phyloP scores from a whole-genome alignment of 2,329 filamentous ascomycete genomes.

The Botryotinia globosa region DNA sequence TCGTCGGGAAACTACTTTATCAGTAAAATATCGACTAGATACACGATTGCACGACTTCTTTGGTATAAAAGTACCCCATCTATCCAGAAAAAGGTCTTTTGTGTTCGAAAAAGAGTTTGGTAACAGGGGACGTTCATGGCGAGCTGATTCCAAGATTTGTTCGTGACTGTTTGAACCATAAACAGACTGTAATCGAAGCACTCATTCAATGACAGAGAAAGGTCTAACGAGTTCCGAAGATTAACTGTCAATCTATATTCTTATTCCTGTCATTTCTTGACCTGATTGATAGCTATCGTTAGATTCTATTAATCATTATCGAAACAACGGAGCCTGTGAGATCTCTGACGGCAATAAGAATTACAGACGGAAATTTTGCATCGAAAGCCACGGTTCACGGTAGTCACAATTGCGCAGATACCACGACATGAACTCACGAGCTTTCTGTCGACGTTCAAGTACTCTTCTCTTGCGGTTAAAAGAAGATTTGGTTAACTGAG shows the following conservation, averaged over 20 bases:
- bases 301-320: no score
- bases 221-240: no score
- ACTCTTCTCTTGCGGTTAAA: no score
- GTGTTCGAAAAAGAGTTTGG: not conserved
- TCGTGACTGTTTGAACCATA: not conserved
- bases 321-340: not conserved
- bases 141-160: rapidly evolving
- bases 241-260: not conserved
- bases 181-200: no score
- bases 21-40: not conserved
- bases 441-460: no score
- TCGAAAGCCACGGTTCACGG: not conserved
- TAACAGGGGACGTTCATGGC: not conserved
- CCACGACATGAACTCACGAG: no score
- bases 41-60: rapidly evolving
- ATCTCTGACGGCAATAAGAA: not conserved
- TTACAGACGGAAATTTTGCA: not conserved
- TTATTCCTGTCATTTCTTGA: not conserved
- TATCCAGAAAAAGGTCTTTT: not conserved
- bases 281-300: no score
- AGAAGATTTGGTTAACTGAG: no score
- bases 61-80: not conserved
- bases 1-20: not conserved
- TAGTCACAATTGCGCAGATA: no score
- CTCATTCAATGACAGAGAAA: no score